Conservation (phyloP, 768 basidiomycete species). For the Panellus pusillus region DNA sequence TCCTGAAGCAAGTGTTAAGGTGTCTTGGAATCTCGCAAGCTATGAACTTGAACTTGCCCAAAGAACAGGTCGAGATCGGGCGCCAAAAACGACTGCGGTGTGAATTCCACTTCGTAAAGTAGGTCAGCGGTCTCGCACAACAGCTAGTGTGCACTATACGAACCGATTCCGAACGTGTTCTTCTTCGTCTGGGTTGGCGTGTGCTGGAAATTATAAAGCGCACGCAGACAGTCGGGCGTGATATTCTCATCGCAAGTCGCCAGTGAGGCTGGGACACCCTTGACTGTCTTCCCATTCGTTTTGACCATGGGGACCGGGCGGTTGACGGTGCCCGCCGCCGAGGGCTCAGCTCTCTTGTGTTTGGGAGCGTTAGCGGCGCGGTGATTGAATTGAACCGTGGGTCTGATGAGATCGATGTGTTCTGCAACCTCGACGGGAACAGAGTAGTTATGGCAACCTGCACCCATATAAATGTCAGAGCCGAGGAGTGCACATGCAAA, state of each 20-base stretch:
- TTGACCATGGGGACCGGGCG: constrained; percentile 20
- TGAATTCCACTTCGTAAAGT: constrained; percentile 35
- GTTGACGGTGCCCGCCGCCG: not conserved
- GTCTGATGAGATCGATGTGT: constrained; percentile 45
- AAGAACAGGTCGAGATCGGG: constrained; percentile 32
- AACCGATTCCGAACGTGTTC: constrained; percentile 41
- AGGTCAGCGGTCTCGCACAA: too few relatives aligned
- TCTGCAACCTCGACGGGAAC: constrained; percentile 36
- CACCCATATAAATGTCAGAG: not conserved
- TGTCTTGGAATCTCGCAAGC: too few relatives aligned
- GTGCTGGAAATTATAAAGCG: constrained; percentile 37
- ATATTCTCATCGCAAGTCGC: constrained; percentile 35
- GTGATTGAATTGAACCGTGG: constrained; percentile 43
- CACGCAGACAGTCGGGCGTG: constrained; percentile 41
- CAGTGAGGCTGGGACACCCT: constrained; percentile 11
- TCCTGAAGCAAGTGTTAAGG: constrained; percentile 16
- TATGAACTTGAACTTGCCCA: not conserved
- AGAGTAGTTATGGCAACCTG: constrained; percentile 41
- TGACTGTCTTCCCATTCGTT: constrained; percentile 5
- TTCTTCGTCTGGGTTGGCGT: constrained; percentile 26
- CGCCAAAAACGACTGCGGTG: constrained; percentile 38
- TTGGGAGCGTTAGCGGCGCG: constrained; percentile 12
- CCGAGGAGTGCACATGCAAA: not conserved
- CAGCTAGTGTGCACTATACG: constrained; percentile 7
- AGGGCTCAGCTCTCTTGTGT: not conserved